Percentiles rank a stretch among this genome's conserved stretches.
Conservation (phyloP, 2,329 filamentous ascomycete species). For the Rosellinia necatrix region DNA sequence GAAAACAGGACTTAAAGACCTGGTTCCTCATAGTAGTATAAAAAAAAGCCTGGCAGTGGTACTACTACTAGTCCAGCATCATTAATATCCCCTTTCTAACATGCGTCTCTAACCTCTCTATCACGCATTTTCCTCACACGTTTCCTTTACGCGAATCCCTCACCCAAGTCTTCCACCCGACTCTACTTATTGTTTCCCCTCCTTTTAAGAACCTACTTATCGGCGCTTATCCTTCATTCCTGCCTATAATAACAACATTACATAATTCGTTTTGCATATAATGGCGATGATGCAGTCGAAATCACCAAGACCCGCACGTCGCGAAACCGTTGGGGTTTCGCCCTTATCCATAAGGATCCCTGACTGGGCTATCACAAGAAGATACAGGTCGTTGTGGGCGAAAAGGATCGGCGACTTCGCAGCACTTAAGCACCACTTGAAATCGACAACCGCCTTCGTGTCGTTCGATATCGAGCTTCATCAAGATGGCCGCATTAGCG, state of each 20-base stretch:
- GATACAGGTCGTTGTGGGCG: constrained; percentile 13
- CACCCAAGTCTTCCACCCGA: too few species aligned
- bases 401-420: constrained; percentile 13
- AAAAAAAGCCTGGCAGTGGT: not conserved
- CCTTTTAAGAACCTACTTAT: too few species aligned
- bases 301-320: not conserved
- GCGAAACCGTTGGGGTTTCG: not conserved
- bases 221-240: too few species aligned
- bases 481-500: constrained; percentile 5
- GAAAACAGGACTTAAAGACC: not conserved
- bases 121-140: too few species aligned
- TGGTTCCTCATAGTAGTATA: not conserved
- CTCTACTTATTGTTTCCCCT: too few species aligned
- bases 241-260: too few species aligned
- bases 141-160: too few species aligned
- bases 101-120: too few species aligned
- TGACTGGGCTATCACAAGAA: constrained; percentile 11
- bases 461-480: constrained; percentile 7
- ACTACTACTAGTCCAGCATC: not conserved
- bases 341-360: constrained; percentile 4
- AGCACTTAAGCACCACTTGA: constrained; percentile 9
- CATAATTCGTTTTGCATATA: too few species aligned
- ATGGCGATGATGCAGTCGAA: constrained; percentile 1
- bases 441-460: constrained; percentile 4
- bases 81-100: too few species aligned